Evolutionary conservation across 2,329 filamentous ascomycete species (phyloP), one percentile per base, ranked within the genome.

Genomic region (Zymoseptoria brevis): DNA sequence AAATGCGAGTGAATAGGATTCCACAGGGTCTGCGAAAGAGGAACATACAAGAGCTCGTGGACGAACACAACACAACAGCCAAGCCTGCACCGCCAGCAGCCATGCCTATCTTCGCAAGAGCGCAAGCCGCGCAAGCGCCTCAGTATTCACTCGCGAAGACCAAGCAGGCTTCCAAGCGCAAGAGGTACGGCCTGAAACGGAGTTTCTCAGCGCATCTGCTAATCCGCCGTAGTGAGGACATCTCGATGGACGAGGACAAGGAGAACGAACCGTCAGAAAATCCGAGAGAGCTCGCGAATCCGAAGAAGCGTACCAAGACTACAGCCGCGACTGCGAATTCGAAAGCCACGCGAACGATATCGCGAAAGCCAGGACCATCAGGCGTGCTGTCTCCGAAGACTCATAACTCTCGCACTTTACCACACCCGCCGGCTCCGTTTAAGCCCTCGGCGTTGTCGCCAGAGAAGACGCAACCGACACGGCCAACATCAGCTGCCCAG

Each of bases 1-100:
- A 96, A 74, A 88, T 96, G 76, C 89, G 94, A 75, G 83, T 97
- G 73, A 96, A 96, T 72, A 87, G 94, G 57, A 94, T 97, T 56
- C 94, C 94, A 7, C 83, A 85, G 67, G 82, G 86, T 16, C 77
- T 96, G 63, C 86, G 93, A 60, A 89, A 87, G 69, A 81, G 85
- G 62, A 95, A 84, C 59, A 93, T 99, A 81, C 85, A 86, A 58
- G 92, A 96, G 51, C 79, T 97, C 8, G 73, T 92, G 5, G 77
- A 82, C 50, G 82, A 82, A 62, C 74, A 83, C 65, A 65, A 69
- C 19, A 65, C 69, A 56, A 70, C 66, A 60, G 54, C 64, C 35
- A 68, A 64, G 24, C 67, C 68, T 54, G 62, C 58, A 45, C 63
- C 66, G 50, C 55, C 66, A 21, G 57, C 67, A 35, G 57, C 66